phyloP scores from a whole-genome alignment of 257 asterid genomes.

The Penstemon newberryi region DNA sequence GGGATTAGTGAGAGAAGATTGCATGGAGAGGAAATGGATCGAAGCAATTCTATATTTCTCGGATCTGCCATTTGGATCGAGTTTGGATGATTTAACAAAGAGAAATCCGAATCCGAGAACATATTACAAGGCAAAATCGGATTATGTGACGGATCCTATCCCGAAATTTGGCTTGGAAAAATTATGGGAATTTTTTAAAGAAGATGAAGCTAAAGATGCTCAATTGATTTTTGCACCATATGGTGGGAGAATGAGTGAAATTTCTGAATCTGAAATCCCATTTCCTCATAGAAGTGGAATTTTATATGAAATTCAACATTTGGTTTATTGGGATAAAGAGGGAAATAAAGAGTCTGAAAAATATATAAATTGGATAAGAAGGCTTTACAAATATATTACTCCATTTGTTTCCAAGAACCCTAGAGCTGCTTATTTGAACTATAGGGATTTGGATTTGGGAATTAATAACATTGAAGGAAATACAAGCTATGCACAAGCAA shows the following conservation, averaged over 20 bases:
- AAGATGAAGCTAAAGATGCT: slow-evolving; percentile 29
- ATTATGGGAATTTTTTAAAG: slow-evolving; percentile 34
- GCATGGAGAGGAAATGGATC: slow-evolving; percentile 47
- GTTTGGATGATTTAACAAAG: slow-evolving; percentile 26
- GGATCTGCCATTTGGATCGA: slow-evolving; percentile 43
- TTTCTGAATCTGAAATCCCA: slow-evolving; percentile 33
- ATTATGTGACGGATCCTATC: slow-evolving; percentile 33
- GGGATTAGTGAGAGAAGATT: slow-evolving; percentile 39
- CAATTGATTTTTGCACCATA: slow-evolving; percentile 41
- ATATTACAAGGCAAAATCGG: slow-evolving; percentile 49
- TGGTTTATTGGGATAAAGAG: slow-evolving; percentile 34
- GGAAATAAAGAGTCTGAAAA: slow-evolving; percentile 23
- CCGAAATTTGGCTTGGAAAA: slow-evolving; percentile 34
- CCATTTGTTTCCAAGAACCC: slow-evolving; percentile 45
- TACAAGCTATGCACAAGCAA: slow-evolving; percentile 40
- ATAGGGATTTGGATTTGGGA: slow-evolving; percentile 54
- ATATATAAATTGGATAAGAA: slow-evolving; percentile 41
- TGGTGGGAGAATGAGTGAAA: slow-evolving; percentile 45
- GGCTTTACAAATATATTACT: slow-evolving; percentile 34
- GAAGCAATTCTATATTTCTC: slow-evolving; percentile 42
- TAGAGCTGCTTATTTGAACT: slow-evolving; percentile 38
- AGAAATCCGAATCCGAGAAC: slow-evolving; percentile 33
- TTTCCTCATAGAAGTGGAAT: slow-evolving; percentile 50
- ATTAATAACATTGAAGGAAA: slow-evolving; percentile 25
- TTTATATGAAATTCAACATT: slow-evolving; percentile 40